phyloP scores from a whole-genome alignment of 768 basidiomycete genomes.

The Sarcodon aspratus region DNA sequence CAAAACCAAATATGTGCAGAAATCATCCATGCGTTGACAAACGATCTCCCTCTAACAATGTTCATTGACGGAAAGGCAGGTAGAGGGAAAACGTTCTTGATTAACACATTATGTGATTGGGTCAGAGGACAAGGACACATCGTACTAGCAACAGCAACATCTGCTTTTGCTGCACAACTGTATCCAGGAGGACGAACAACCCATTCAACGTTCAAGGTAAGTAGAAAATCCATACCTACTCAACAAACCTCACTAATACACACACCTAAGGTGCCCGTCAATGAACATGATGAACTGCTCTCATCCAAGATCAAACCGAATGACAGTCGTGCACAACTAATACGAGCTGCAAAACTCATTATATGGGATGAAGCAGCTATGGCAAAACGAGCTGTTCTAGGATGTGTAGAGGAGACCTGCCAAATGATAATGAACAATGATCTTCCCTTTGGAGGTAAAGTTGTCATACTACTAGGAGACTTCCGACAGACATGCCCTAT shows the following conservation, averaged over 20 bases:
- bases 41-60: constrained; percentile 7
- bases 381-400: constrained; percentile 22
- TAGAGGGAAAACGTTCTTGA: constrained; percentile 27
- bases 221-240: background rate
- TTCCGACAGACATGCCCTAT: constrained; percentile 31
- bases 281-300: constrained; percentile 19
- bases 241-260: background rate
- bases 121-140: constrained; percentile 18
- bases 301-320: constrained; percentile 17
- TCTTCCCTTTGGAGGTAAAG: constrained; percentile 26
- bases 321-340: constrained; percentile 20
- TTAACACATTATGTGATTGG: constrained; percentile 21
- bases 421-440: constrained; percentile 14
- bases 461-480: constrained; percentile 25
- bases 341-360: constrained; percentile 17
- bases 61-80: constrained; percentile 31
- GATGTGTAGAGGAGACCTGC: constrained; percentile 23
- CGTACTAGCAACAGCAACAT: constrained; percentile 23
- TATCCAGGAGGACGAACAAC: constrained; percentile 26
- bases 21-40: constrained; percentile 7
- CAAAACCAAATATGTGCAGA: too few species aligned
- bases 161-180: constrained; percentile 27
- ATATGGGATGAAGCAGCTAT: constrained; percentile 34
- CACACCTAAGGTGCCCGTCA: constrained; percentile 18
- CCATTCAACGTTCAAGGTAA: constrained; percentile 27